Percentiles rank a stretch among this genome's conserved stretches.
Evolutionary conservation across 2,329 filamentous ascomycete genomes (phyloP).

Genomic region (Endocalyx cinctus): DNA sequence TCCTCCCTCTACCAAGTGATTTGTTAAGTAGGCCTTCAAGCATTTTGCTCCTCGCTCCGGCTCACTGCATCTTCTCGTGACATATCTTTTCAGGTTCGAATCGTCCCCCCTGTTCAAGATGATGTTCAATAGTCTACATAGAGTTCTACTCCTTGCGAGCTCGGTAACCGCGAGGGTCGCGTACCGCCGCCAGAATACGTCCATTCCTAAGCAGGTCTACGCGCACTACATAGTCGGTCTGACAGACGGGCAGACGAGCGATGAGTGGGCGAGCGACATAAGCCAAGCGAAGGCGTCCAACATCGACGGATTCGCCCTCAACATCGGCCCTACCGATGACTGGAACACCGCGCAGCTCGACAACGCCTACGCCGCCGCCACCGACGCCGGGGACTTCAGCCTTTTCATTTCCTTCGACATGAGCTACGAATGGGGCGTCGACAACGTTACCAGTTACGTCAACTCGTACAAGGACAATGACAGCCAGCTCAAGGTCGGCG

Average conservation of each 20-base stretch:
- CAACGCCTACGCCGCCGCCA: constrained; percentile 29
- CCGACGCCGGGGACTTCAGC: constrained; percentile 23
- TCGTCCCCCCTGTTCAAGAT: constrained; percentile 11
- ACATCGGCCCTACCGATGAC: constrained; percentile 17
- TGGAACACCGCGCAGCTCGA: constrained; percentile 22
- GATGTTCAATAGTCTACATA: constrained; percentile 10
- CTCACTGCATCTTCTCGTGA: no score
- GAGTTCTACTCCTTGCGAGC: constrained; percentile 11
- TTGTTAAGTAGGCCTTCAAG: no score
- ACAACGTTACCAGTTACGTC: constrained; percentile 25
- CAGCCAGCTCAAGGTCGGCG: constrained; percentile 37
- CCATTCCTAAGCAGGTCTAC: constrained; percentile 16
- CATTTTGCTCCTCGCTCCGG: no score
- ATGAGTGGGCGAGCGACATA: constrained; percentile 23
- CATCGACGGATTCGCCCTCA: constrained; percentile 25
- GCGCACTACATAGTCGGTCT: constrained; percentile 26
- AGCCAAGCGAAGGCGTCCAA: constrained; percentile 18
- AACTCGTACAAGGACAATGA: constrained; percentile 31
- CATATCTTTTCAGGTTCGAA: no score
- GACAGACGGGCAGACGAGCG: constrained; percentile 18
- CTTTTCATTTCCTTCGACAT: constrained; percentile 34
- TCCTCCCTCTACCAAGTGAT: no score
- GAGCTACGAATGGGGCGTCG: constrained; percentile 22
- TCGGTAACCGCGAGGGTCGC: constrained; percentile 7
- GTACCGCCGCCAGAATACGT: constrained; percentile 7